Evolutionary conservation across 441 rosid species (phyloP).

Genomic region (Brassica hybrid): DNA sequence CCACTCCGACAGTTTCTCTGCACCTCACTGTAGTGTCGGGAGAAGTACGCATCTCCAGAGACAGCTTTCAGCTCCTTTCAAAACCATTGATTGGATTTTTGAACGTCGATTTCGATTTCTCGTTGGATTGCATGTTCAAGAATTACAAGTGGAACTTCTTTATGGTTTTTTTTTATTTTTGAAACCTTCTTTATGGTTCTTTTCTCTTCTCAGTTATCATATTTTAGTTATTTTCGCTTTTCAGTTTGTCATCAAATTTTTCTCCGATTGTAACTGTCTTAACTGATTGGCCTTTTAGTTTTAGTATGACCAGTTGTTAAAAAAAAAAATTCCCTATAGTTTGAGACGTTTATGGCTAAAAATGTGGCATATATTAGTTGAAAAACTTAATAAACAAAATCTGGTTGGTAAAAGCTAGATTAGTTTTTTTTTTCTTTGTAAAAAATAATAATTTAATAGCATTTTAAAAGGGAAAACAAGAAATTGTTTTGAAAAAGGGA

Average conservation of each 20-base stretch:
- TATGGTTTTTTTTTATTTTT: too few relatives aligned
- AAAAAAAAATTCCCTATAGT: too few relatives aligned
- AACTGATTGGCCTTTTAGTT: neutral
- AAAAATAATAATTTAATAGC: too few relatives aligned
- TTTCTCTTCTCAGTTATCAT: neutral
- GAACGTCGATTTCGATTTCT: too few relatives aligned
- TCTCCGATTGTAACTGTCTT: neutral
- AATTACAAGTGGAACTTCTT: neutral
- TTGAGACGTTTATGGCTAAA: too few relatives aligned
- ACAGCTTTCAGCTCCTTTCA: neutral
- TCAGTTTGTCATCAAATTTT: neutral
- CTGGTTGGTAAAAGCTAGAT: too few relatives aligned
- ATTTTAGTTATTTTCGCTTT: neutral
- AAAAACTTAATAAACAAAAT: too few relatives aligned
- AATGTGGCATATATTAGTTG: too few relatives aligned
- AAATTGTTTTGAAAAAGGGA: too few relatives aligned
- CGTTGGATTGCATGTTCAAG: neutral
- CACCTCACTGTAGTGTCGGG: neutral
- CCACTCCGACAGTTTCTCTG: neutral
- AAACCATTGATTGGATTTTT: neutral
- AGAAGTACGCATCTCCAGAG: neutral
- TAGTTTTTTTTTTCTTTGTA: too few relatives aligned
- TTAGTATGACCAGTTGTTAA: neutral
- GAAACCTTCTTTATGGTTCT: neutral
- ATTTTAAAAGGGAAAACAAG: too few relatives aligned